Base-by-base conservation (phyloP, 1,284 basidiomycete genomes). In the Fomitiporia mediterranea region DNA sequence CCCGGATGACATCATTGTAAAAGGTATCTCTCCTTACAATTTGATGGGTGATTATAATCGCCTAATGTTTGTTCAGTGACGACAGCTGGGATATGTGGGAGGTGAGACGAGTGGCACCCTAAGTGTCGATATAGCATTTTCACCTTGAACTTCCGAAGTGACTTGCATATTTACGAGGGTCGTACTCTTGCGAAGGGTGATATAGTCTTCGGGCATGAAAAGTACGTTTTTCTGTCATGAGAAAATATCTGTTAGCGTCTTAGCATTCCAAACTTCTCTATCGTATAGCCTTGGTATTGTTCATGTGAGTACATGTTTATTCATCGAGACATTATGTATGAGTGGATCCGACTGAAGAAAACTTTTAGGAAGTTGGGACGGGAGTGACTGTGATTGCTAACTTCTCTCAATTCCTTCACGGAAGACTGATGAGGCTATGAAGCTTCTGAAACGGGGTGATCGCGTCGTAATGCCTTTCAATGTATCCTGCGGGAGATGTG, bases 391-490 rank as follows among this genome's bases (percentile, higher is more conserved):
- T 75, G 48, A 51, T 72, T 64, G 1, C 11, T 51, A 4, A 5
- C 15, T 25, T 17, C 7, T 30, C 19, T 32, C 5, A 4, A 8
- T 30, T 30, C 13, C 13, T 17, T 39, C 15, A n/a, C 17, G 13
- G n/a, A 9, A 4, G 6, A n/a, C 25, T 8, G 19, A 8, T 44
- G 15, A 44, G 3, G 3, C 23, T n/a, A 25, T 30, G 4, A 27
- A 78, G 75, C 65, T 75, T 5, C 63, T 80, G 35, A 75, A 77
- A 66, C 75, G 74, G 59, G 78, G 76, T 17, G 77, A 80, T 59
- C 72, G 77, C 28, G 76, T 79, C 27, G 77, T 80, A 17, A 77
- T 80, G 72, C 79, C 78, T 0, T 80, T 80, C 69, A 81, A 80
- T 54, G 78, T 82, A 17, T 76, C 76, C 0, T 80, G 79, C 58